A percentile compares a stretch with the other conserved stretches of the same genome.
These are phyloP conservation scores for Tephrocybe sp. DNA, from an alignment of 768 basidiomycete genomes.

Conservation along the genomic window DNA sequence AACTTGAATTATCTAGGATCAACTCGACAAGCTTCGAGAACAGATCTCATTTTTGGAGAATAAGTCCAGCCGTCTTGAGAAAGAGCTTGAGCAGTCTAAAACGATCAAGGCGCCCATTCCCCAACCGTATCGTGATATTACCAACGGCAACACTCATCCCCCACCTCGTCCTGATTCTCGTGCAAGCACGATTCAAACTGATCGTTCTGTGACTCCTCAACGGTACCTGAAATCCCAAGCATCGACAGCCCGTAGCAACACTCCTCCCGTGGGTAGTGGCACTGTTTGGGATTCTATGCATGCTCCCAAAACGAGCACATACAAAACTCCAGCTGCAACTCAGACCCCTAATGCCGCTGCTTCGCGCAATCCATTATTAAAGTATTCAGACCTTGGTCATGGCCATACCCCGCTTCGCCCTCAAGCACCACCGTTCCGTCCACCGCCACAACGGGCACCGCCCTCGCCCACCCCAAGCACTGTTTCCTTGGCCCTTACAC, in stretches of 20 bases:
- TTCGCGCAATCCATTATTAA: constrained; percentile 23
- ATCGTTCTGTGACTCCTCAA: constrained; percentile 51
- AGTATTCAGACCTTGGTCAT: constrained; percentile 32
- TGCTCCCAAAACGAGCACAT: constrained; percentile 32
- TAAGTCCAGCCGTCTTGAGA: constrained; percentile 54
- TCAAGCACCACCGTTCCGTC: constrained; percentile 23
- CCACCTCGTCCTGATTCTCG: constrained; percentile 74
- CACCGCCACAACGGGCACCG: constrained; percentile 15
- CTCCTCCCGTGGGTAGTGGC: constrained; percentile 43
- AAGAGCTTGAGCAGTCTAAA: constrained; percentile 52
- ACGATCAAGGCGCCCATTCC: constrained; percentile 26
- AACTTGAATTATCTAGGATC: constrained; percentile 47
- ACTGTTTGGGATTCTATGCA: constrained; percentile 75
- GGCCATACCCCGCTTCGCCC: constrained; percentile 32
- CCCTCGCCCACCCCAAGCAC: constrained; percentile 77
- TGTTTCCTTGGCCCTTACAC: constrained; percentile 69
- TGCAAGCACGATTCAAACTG: constrained; percentile 57
- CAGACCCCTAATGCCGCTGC: constrained; percentile 26
- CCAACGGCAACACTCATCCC: constrained; percentile 41
- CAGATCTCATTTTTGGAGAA: constrained; percentile 62
- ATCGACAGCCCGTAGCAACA: constrained; percentile 37
- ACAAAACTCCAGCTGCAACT: constrained; percentile 21
- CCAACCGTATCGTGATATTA: constrained; percentile 34
- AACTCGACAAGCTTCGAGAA: constrained; percentile 64
- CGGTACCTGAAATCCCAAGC: constrained; percentile 32